Conservation (phyloP, 2,329 filamentous ascomycete genomes). For the Stagonosporopsis rhizophila region DNA sequence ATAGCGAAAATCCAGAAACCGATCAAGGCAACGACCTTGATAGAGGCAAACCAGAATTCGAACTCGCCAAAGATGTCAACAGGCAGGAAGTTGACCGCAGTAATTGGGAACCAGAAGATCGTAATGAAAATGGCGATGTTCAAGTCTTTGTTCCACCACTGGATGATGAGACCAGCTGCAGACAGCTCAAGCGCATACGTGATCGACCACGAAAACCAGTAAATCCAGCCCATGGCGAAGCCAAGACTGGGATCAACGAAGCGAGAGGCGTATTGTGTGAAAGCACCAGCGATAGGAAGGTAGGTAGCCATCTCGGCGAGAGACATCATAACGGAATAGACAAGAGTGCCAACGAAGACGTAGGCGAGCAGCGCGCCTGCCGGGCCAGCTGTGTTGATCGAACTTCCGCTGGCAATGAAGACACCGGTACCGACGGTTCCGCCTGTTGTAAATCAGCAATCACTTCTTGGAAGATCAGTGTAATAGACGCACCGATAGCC, state of each 20-base stretch:
- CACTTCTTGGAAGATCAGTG: neutral
- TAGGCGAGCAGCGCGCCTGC: constrained; percentile 57
- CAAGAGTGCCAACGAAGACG: constrained; percentile 67
- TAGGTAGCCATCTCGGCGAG: constrained; percentile 76
- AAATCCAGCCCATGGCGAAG: constrained; percentile 83
- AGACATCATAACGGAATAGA: constrained; percentile 75
- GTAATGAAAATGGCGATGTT: constrained; percentile 75
- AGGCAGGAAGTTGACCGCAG: constrained; percentile 72
- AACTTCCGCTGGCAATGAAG: constrained; percentile 59
- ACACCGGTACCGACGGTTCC: constrained; percentile 61
- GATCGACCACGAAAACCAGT: constrained; percentile 80
- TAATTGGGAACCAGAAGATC: constrained; percentile 75
- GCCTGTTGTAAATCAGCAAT: constrained; percentile 27
- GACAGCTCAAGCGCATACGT: constrained; percentile 77
- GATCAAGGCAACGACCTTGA: constrained; percentile 78
- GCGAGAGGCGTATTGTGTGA: constrained; percentile 76
- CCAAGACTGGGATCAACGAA: constrained; percentile 76
- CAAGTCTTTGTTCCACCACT: constrained; percentile 72
- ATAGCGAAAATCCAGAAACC: constrained; percentile 80
- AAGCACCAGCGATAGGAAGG: constrained; percentile 77
- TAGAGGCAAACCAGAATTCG: constrained; percentile 78
- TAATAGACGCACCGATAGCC: constrained; percentile 43
- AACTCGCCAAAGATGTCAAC: constrained; percentile 77
- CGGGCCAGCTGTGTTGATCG: constrained; percentile 58
- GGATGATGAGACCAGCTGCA: constrained; percentile 75